phyloP scores from a whole-genome alignment of 2,329 filamentous ascomycete genomes.

The Cercospora janseana region DNA sequence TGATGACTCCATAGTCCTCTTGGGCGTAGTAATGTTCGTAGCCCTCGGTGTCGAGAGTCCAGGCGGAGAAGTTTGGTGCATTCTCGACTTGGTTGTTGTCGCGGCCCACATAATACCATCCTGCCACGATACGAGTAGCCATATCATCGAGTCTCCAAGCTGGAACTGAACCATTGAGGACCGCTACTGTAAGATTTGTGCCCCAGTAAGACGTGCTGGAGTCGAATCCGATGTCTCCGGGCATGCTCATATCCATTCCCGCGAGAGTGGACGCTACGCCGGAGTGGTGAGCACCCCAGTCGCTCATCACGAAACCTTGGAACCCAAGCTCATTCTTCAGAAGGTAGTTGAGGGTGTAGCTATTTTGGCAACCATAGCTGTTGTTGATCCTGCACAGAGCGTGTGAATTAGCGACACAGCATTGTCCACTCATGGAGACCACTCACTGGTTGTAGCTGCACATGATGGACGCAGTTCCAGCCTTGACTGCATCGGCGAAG shows the following conservation, averaged over 20 bases:
- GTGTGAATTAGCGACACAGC: background rate
- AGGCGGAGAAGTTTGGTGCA: constrained; percentile 75
- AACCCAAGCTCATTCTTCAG: constrained; percentile 60
- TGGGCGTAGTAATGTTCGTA: constrained; percentile 63
- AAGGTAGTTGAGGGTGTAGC: constrained; percentile 58
- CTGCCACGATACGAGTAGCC: constrained; percentile 33
- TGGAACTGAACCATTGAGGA: constrained; percentile 35
- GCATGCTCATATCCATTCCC: constrained; percentile 72
- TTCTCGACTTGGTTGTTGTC: constrained; percentile 54
- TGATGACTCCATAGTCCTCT: constrained; percentile 63
- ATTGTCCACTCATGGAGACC: background rate
- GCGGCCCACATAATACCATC: constrained; percentile 38
- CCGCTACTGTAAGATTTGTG: constrained; percentile 32
- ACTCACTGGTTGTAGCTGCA: constrained; percentile 53
- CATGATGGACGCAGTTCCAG: constrained; percentile 53
- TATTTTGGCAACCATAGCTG: constrained; percentile 63
- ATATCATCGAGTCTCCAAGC: constrained; percentile 37
- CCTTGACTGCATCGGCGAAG: constrained; percentile 52
- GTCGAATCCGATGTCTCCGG: constrained; percentile 62
- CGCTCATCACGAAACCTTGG: constrained; percentile 48
- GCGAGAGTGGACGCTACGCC: constrained; percentile 66
- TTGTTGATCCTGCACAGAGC: constrained; percentile 40
- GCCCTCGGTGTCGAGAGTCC: constrained; percentile 74
- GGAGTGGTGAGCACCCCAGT: constrained; percentile 69
- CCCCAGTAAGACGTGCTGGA: constrained; percentile 28